A percentile compares a stretch with the other conserved stretches of the same genome.
These are phyloP conservation scores for Gossypium davidsonii DNA, from an alignment of 441 rosid species.

Conservation along the genomic window DNA sequence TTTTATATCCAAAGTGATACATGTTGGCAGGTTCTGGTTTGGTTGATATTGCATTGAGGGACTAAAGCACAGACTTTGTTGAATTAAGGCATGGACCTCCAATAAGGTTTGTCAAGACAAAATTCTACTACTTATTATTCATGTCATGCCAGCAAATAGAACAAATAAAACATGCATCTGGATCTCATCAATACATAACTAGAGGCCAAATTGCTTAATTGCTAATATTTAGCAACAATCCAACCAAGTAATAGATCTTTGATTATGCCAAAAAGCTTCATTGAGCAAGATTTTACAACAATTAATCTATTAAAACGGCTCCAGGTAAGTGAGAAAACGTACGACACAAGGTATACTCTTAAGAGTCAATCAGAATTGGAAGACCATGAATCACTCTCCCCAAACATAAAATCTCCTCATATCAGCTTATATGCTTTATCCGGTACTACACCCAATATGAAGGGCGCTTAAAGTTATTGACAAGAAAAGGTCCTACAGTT, in stretches of 20 bases:
- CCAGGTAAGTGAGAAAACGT: not conserved
- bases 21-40: not conserved
- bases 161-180: not conserved
- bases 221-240: not conserved
- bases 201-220: not conserved
- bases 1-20: not conserved
- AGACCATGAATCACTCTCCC: not conserved
- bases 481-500: not conserved
- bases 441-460: not conserved
- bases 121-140: not conserved
- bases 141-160: not conserved
- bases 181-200: not conserved
- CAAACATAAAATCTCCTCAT: not conserved
- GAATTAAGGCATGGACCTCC: not conserved
- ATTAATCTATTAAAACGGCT: slow-evolving; percentile 2
- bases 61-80: not conserved
- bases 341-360: not conserved
- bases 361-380: not conserved
- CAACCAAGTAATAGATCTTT: not conserved
- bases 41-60: not conserved
- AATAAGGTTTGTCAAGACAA: not conserved
- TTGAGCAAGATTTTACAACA: not conserved
- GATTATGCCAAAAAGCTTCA: not conserved
- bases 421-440: slow-evolving; percentile 3
- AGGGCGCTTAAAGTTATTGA: not conserved